Percentiles rank a stretch among this genome's conserved stretches.
These are phyloP conservation scores for Beta macrorhiza DNA, from an alignment of 179 eudicot genomes.

Conservation along the genomic window DNA sequence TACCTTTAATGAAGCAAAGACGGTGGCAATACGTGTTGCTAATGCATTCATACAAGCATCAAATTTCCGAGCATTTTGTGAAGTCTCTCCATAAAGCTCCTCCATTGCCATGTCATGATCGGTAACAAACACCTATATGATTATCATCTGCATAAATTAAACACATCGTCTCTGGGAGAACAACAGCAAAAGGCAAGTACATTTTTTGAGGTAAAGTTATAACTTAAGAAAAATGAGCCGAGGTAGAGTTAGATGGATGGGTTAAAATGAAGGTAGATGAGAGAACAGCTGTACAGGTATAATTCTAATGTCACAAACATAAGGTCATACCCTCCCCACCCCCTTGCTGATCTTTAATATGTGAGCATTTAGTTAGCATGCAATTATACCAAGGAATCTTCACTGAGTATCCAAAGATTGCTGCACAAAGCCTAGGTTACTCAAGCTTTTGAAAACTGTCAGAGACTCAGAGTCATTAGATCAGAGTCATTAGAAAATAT, in stretches of 20 bases:
- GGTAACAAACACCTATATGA: slow-evolving; percentile 64
- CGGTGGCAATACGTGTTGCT: slow-evolving; percentile 80
- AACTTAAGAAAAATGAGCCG: background rate
- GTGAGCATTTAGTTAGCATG: background rate
- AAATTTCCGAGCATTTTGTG: slow-evolving; percentile 60
- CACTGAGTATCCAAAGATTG: background rate
- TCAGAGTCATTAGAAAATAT: too few relatives aligned
- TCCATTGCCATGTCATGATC: slow-evolving; percentile 78
- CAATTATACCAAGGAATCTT: background rate
- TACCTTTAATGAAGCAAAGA: slow-evolving; percentile 97
- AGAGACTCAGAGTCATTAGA: too few relatives aligned
- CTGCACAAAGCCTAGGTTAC: background rate
- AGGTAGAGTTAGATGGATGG: background rate
- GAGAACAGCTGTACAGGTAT: background rate
- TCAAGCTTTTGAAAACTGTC: background rate
- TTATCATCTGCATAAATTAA: background rate
- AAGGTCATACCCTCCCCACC: background rate
- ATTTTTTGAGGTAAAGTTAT: too few relatives aligned
- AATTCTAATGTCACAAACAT: background rate
- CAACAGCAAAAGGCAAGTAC: too few relatives aligned
- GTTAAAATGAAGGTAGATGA: background rate
- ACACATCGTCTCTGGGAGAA: too few relatives aligned
- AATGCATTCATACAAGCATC: slow-evolving; percentile 66
- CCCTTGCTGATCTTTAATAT: background rate
- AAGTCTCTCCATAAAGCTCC: slow-evolving; percentile 64